Evolutionary conservation across 1,139 yeast species (phyloP).

Genomic region (Pichia sp.): DNA sequence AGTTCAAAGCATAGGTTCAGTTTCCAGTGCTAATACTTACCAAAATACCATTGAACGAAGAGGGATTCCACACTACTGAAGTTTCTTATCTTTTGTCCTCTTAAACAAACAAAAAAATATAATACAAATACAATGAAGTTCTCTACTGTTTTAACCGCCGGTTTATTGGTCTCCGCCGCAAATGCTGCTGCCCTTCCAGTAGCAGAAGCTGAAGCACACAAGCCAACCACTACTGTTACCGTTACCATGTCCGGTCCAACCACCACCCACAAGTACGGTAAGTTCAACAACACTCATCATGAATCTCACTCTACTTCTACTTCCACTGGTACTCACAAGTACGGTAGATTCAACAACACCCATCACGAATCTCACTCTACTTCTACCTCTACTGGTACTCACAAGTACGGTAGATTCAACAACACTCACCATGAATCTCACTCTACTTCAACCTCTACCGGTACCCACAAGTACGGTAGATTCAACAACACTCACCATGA

Average conservation of each 20-base stretch:
- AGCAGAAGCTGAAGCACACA: conserved; percentile 18
- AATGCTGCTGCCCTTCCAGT: conserved; percentile 22
- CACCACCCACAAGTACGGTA: conserved; percentile 20
- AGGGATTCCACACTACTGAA: too few species aligned
- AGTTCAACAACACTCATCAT: conserved; percentile 14
- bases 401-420: conserved; percentile 41
- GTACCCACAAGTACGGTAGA: conserved; percentile 18
- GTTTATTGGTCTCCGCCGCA: conserved; percentile 23
- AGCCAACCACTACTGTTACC: conserved; percentile 20
- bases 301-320: conserved; percentile 8
- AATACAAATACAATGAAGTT: conserved; percentile 29
- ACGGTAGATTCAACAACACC: conserved; percentile 20
- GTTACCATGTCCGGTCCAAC: conserved; percentile 27
- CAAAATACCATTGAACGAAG: too few species aligned
- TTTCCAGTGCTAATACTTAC: too few species aligned
- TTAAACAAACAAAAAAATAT: too few species aligned
- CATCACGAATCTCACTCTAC: conserved; percentile 12
- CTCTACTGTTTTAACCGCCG: conserved; percentile 22
- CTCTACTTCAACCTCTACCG: conserved; percentile 25
- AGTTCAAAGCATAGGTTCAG: too few species aligned
- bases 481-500: conserved; percentile 17
- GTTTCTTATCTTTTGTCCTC: too few species aligned
- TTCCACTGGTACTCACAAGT: conserved; percentile 20
- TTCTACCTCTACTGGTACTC: conserved; percentile 32
- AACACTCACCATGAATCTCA: conserved; percentile 32